Conservation (phyloP, 352 stramenopile genomes). For the Hyaloperonospora arabidopsidis region DNA sequence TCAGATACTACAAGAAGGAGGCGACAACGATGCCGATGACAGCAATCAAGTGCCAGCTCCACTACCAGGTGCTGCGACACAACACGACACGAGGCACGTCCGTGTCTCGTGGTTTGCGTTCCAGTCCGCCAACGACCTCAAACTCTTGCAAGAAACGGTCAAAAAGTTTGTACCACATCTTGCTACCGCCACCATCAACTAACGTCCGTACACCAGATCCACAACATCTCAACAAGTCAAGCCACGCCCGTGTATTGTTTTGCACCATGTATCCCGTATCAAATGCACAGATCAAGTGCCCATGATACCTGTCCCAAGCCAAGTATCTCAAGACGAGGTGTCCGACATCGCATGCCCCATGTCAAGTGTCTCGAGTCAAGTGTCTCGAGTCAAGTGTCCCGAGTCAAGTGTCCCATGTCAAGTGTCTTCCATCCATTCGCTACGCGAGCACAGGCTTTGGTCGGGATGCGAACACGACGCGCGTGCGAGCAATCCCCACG, state of each 20-base stretch:
- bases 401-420: too few species aligned
- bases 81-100: neutral
- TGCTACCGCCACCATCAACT: conserved; percentile 1
- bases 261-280: neutral
- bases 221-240: neutral
- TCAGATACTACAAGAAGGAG: conserved; percentile 5
- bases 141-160: conserved; percentile 19
- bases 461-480: conserved; percentile 63
- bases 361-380: neutral
- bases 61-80: neutral
- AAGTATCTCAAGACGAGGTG: too few species aligned
- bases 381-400: too few species aligned
- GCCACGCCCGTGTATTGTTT: neutral
- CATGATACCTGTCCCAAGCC: neutral
- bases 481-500: conserved; percentile 72
- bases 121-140: conserved; percentile 14
- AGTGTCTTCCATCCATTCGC: neutral
- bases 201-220: neutral
- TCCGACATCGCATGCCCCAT: too few species aligned
- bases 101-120: conserved; percentile 29
- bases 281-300: too few species aligned
- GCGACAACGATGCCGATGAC: neutral
- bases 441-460: conserved; percentile 66
- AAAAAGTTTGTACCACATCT: conserved; percentile 14
- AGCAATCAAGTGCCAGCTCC: neutral